A percentile compares a stretch with the other conserved stretches of the same genome.
phyloP scores from a whole-genome alignment of 1,284 basidiomycete species.

The Ustilago tritici region DNA sequence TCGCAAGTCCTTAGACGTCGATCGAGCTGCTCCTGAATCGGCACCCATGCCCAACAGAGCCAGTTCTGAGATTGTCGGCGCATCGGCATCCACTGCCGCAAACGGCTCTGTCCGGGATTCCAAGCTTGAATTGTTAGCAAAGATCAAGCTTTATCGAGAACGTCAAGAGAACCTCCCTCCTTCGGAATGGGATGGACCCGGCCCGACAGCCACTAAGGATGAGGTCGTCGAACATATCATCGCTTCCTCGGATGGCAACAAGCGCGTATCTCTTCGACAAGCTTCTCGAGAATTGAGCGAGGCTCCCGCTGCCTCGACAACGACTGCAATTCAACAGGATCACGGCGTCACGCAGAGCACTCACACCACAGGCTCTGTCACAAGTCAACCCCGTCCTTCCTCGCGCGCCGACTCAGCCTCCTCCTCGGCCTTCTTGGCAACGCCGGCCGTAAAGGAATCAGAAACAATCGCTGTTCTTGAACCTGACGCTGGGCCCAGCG shows the following conservation, averaged over 20 bases:
- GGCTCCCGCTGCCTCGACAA: not conserved
- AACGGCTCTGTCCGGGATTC: conserved; percentile 10
- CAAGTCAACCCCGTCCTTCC: conserved; percentile 34
- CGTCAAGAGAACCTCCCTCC: conserved; percentile 61
- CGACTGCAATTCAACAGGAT: not conserved
- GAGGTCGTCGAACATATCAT: conserved; percentile 53
- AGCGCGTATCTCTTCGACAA: conserved; percentile 28
- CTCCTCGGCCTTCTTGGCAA: conserved; percentile 24
- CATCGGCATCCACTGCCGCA: conserved; percentile 1
- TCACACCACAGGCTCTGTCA: conserved; percentile 8
- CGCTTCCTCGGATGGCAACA: conserved; percentile 24
- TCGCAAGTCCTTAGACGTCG: conserved; percentile 25
- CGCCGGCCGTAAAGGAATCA: not conserved
- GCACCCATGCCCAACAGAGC: conserved; percentile 13
- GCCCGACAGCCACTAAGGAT: conserved; percentile 48
- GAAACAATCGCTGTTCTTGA: not conserved
- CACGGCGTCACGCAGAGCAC: not conserved
- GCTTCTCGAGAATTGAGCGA: conserved; percentile 23
- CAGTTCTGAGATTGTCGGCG: conserved; percentile 31
- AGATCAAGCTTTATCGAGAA: conserved; percentile 64
- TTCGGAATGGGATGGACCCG: conserved; percentile 51
- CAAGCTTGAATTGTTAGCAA: conserved; percentile 53
- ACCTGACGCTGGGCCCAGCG: not conserved
- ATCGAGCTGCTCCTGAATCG: conserved; percentile 3
- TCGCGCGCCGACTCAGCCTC: conserved; percentile 31